Evolutionary conservation across 1,139 yeast genomes (phyloP).

Genomic region (Wickerhamomyces sp.): DNA sequence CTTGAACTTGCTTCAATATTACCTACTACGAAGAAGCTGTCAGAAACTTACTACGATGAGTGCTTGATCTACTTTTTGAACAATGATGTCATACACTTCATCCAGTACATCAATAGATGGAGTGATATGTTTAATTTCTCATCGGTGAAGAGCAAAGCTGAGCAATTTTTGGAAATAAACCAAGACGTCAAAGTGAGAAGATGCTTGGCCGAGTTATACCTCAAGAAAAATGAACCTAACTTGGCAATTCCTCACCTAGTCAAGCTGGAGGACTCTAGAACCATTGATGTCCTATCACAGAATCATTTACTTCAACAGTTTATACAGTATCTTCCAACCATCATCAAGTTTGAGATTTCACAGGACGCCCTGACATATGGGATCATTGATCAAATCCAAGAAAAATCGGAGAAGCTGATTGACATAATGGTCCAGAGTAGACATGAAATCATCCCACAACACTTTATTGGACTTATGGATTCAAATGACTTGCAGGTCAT

Average conservation of each 20-base stretch:
- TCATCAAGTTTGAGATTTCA: constrained; percentile 43
- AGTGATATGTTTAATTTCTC: constrained; percentile 48
- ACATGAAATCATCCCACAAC: constrained; percentile 54
- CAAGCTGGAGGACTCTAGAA: constrained; percentile 46
- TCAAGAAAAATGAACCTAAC: constrained; percentile 51
- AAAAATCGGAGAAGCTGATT: constrained; percentile 41
- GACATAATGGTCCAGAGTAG: constrained; percentile 57
- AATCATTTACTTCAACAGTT: constrained; percentile 58
- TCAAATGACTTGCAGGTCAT: constrained; percentile 43
- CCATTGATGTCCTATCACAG: constrained; percentile 51
- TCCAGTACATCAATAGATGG: constrained; percentile 51
- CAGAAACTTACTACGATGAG: constrained; percentile 39
- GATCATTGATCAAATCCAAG: constrained; percentile 40
- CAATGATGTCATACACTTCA: constrained; percentile 33
- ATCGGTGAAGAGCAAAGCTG: constrained; percentile 42
- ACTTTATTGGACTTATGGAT: constrained; percentile 43
- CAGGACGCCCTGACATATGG: constrained; percentile 32
- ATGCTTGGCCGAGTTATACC: constrained; percentile 52
- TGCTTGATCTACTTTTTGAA: constrained; percentile 49
- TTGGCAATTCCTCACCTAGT: constrained; percentile 64
- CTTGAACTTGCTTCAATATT: constrained; percentile 36
- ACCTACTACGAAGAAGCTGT: constrained; percentile 31
- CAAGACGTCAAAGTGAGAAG: constrained; percentile 35
- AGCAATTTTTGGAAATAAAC: constrained; percentile 32
- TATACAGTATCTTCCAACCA: constrained; percentile 43